Conservation (phyloP, 306 rosid genomes). For the Gastrolobium bilobum region DNA sequence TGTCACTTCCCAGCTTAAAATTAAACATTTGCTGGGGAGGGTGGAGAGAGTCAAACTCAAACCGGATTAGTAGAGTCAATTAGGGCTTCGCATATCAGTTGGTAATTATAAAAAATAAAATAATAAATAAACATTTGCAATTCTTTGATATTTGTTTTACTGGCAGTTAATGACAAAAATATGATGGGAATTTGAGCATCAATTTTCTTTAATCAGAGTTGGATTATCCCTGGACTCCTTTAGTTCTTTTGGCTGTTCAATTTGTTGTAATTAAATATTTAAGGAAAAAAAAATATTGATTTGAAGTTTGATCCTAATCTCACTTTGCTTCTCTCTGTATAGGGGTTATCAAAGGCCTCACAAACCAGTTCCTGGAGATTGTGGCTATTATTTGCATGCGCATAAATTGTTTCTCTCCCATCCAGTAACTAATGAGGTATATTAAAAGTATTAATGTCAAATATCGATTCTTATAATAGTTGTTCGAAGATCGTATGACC, state of each 20-base stretch:
- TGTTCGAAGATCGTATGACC: neutral
- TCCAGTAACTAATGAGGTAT: conserved; percentile 78
- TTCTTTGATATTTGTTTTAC: neutral
- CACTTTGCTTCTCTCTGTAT: conserved; percentile 1
- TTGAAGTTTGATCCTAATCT: conserved; percentile 25
- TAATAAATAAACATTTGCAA: neutral
- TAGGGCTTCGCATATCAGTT: no score
- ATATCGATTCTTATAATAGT: neutral
- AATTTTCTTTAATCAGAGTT: neutral
- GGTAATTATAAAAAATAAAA: no score
- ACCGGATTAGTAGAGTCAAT: no score
- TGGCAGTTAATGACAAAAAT: conserved; percentile 1
- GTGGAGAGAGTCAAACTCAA: no score
- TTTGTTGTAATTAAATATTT: conserved; percentile 2
- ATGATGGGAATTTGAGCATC: conserved; percentile 13
- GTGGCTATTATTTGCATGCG: conserved; percentile 90
- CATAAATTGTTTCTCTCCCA: conserved; percentile 73
- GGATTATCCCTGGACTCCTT: conserved; percentile 1
- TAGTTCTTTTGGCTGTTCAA: conserved; percentile 4
- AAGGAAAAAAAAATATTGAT: neutral
- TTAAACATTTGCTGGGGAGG: no score
- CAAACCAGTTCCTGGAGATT: conserved; percentile 95
- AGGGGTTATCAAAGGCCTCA: conserved; percentile 84
- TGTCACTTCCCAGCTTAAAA: no score
- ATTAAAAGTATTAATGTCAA: neutral